Evolutionary conservation across 108 stramenopile genomes (phyloP).

Genomic region (Nannochloropsis oceanica): DNA sequence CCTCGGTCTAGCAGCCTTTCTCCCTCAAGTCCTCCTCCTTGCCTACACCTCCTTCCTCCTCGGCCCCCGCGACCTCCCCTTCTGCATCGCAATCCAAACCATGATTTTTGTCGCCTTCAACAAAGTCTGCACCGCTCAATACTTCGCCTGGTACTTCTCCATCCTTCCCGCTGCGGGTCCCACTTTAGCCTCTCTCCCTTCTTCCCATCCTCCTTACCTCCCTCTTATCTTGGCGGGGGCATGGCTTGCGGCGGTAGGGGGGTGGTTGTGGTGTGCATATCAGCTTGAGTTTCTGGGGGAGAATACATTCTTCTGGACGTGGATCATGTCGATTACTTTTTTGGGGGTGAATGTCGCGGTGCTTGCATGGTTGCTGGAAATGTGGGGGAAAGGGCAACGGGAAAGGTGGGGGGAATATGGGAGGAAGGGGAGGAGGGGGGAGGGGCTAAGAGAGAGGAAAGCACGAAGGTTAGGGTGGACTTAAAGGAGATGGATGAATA

Average conservation of each 20-base stretch:
- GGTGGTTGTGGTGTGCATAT: conserved; percentile 32
- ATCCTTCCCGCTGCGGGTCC: conserved; percentile 25
- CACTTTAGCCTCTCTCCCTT: not conserved
- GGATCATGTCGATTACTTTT: conserved; percentile 28
- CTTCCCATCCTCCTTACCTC: not conserved
- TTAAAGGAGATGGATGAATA: too few relatives aligned
- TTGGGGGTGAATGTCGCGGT: conserved; percentile 20
- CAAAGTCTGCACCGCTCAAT: conserved; percentile 96
- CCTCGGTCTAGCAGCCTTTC: conserved; percentile 40
- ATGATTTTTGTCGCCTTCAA: conserved; percentile 91
- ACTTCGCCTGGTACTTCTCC: conserved; percentile 83
- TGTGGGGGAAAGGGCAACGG: not conserved
- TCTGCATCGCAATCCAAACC: conserved; percentile 72
- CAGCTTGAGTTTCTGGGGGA: conserved; percentile 31
- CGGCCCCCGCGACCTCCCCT: conserved; percentile 49
- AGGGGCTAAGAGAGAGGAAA: not conserved
- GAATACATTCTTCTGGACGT: conserved; percentile 22
- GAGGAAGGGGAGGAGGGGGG: not conserved
- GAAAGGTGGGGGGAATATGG: not conserved
- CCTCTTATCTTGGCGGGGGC: not conserved
- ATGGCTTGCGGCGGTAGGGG: conserved; percentile 21
- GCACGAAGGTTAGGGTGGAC: too few relatives aligned
- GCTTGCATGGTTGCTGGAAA: not conserved
- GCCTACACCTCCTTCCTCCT: conserved; percentile 51
- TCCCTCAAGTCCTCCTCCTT: conserved; percentile 61